Evolutionary conservation across 306 rosid species (phyloP).

Genomic region (Cyclanthera cordifolia): DNA sequence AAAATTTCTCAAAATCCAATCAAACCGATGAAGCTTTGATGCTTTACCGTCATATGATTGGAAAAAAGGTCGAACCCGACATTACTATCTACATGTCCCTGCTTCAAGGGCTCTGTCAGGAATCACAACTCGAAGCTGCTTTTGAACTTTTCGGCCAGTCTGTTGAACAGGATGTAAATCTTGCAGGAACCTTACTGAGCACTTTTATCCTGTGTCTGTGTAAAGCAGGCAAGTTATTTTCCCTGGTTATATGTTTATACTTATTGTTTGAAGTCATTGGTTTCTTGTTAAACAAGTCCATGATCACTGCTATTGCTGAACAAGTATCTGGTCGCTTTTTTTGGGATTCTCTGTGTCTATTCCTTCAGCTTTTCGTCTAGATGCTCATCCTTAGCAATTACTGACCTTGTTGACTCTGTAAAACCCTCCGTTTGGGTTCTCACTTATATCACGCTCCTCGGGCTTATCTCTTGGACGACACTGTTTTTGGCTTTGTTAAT

Average conservation of each 20-base stretch:
- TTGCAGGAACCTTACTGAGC: conserved; percentile 41
- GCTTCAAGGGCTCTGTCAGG: conserved; percentile 65
- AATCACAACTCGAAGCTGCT: conserved; percentile 48
- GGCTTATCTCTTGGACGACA: neutral
- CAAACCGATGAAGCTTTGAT: conserved; percentile 60
- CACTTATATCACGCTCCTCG: neutral
- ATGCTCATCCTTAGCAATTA: neutral
- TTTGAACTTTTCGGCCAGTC: conserved; percentile 47
- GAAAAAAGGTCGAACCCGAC: conserved; percentile 50
- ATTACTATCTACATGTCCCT: conserved; percentile 44
- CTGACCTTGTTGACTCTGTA: neutral
- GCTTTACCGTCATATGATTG: conserved; percentile 60
- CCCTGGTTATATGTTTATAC: neutral
- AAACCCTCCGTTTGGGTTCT: neutral
- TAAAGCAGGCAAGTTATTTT: conserved; percentile 42
- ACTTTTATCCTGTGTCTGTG: conserved; percentile 41
- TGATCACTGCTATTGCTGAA: neutral
- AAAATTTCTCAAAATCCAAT: conserved; percentile 55
- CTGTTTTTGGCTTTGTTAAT: neutral
- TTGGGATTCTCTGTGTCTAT: neutral
- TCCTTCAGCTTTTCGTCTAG: neutral
- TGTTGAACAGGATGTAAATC: conserved; percentile 39
- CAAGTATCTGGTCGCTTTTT: neutral
- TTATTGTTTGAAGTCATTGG: neutral
- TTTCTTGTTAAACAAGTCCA: neutral